phyloP scores from a whole-genome alignment of 2,329 filamentous ascomycete genomes.

The Alternaria triticimaculans region DNA sequence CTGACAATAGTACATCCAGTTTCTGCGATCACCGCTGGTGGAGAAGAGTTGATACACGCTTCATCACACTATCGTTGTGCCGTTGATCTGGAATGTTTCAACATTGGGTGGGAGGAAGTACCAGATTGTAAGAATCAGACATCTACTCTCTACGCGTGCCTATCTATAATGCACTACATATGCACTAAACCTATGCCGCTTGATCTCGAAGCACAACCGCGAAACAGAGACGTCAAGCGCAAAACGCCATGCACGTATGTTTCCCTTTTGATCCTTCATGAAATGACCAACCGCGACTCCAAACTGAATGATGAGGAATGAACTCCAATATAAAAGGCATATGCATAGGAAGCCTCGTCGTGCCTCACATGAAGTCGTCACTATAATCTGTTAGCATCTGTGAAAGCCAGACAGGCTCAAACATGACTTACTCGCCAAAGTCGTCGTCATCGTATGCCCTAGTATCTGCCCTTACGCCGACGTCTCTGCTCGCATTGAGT shows the following conservation, averaged over 20 bases:
- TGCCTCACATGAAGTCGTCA: conserved; percentile 50
- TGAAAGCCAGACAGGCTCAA: neutral
- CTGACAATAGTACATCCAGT: neutral
- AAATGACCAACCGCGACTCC: neutral
- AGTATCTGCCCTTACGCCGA: conserved; percentile 68
- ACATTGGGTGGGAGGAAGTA: neutral
- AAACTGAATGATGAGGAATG: neutral
- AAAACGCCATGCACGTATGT: neutral
- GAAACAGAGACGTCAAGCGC: neutral
- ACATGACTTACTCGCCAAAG: conserved; percentile 79
- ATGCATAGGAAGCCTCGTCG: neutral
- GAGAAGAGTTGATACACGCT: neutral
- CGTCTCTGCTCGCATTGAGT: conserved; percentile 70
- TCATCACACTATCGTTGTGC: neutral
- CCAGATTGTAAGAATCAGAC: neutral
- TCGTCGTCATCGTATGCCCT: conserved; percentile 81
- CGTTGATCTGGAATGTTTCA: neutral
- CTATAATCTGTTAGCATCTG: conserved; percentile 34
- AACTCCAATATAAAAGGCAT: neutral
- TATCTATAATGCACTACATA: neutral
- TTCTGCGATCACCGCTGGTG: neutral
- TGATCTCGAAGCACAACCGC: neutral
- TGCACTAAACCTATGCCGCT: neutral
- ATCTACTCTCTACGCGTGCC: neutral
- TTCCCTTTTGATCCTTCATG: neutral